Evolutionary conservation across 2,329 filamentous ascomycete genomes (phyloP), one percentile per base, ranked within the genome.

Genomic region (Davidsoniella virescens): DNA sequence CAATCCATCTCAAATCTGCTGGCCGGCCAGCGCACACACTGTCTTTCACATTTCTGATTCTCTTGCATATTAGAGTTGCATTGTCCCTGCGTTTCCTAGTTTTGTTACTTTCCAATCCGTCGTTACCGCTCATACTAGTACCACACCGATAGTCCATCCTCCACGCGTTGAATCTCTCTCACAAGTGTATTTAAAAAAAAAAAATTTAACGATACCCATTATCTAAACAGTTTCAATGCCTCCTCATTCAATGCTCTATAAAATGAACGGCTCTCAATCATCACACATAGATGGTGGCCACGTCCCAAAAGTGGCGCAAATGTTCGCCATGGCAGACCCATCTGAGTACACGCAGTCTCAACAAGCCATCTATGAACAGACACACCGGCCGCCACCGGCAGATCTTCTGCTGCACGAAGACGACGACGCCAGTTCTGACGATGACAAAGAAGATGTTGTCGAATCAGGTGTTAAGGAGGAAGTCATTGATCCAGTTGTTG

Each of bases 401-500:
- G 55, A 65, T 23, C 33, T 39, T 8, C 4, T 73, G 65, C 57
- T 57, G 33, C 59, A 59, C 10, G 57, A 59, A 12, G 64, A 64
- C 14, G 62, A 62, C 12, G 62, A 63, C 17, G 60, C 62, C 2
- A 62, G 68, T 5, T 65, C 66, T 2, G 63, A 65, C 2, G 65
- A 67, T 1, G 64, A 66, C 2, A 60, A 63, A 2, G 65, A 64
- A 1, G 60, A 63, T 0, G 56, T 61, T 14, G 57, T 59, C 0
- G 62, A 62, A 5, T 29, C 46, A 7, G 45, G 12, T 14, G 62
- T 63, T 8, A 62, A 64, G 2, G 63, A 67, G 3, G 69, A 73
- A 1, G 66, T 64, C 26, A 71, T 86, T 37, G 83, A 88, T 57
- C 69, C 75, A 17, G 69, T 68, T 5, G 84, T 94, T 12, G 75